Conservation (phyloP, 73 alveolate species). For the Tetrahymena borealis region DNA sequence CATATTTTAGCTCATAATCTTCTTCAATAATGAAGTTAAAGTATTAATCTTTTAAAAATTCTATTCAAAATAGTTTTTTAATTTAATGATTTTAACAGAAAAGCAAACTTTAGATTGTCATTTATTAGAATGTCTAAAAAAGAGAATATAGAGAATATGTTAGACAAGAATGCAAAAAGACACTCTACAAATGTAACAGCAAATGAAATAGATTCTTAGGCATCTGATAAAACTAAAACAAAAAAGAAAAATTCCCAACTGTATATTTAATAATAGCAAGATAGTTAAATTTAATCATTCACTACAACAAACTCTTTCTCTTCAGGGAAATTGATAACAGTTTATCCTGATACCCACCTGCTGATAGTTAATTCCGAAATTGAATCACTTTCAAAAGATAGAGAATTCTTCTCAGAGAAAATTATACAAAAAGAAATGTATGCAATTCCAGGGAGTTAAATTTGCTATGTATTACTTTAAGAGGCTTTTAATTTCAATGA, state of each 20-base stretch:
- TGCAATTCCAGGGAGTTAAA: not conserved
- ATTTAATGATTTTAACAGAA: not conserved
- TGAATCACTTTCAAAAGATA: not conserved
- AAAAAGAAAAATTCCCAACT: not conserved
- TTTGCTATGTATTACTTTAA: not conserved
- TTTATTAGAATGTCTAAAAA: not conserved
- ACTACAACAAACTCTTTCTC: not conserved
- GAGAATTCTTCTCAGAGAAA: not conserved
- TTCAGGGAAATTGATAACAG: not conserved
- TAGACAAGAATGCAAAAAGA: not conserved
- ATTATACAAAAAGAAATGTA: not conserved
- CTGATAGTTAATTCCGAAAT: not conserved
- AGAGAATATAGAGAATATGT: not conserved
- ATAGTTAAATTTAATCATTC: not conserved
- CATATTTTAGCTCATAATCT: not conserved
- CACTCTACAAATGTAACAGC: not conserved
- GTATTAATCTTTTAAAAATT: not conserved
- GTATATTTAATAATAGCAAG: not conserved
- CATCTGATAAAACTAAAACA: not conserved
- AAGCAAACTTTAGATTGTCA: not conserved
- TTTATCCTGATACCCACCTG: not conserved
- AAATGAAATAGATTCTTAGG: not conserved
- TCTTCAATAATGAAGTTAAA: not conserved
- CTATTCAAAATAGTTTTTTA: not conserved
- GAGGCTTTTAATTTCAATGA: not conserved